These are phyloP conservation scores for Fonsecaea nubica DNA, from an alignment of 2,329 filamentous ascomycete genomes.

Conservation along the genomic window DNA sequence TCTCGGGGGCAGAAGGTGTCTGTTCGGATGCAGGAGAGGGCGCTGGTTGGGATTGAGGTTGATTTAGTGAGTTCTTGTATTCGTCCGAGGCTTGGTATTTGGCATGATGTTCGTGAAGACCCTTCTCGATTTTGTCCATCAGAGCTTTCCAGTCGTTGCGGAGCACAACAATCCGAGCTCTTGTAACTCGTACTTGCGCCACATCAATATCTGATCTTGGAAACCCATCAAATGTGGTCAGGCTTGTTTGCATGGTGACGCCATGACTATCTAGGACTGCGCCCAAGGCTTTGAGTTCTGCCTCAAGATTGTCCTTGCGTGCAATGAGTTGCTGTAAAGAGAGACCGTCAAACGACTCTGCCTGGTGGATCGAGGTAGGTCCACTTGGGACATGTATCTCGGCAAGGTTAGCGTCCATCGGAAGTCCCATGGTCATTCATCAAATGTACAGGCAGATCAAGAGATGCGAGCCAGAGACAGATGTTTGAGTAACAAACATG, in stretches of 20 bases:
- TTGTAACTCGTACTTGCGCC: constrained; percentile 91
- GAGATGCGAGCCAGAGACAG: background rate
- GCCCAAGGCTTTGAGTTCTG: constrained; percentile 82
- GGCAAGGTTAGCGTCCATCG: constrained; percentile 61
- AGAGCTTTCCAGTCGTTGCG: constrained; percentile 92
- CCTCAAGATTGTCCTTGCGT: constrained; percentile 84
- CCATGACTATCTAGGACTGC: constrained; percentile 79
- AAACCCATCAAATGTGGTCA: constrained; percentile 89
- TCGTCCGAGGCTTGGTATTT: constrained; percentile 56
- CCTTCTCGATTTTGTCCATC: constrained; percentile 82
- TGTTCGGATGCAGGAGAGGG: constrained; percentile 35
- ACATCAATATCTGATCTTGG: constrained; percentile 93
- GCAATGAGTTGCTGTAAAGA: constrained; percentile 80
- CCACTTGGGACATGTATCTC: constrained; percentile 77
- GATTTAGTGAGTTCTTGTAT: constrained; percentile 39
- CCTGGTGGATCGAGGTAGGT: constrained; percentile 66
- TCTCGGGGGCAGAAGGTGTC: constrained; percentile 50
- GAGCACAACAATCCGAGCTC: constrained; percentile 84
- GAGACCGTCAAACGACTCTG: constrained; percentile 66
- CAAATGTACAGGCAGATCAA: background rate
- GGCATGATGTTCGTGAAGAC: constrained; percentile 91
- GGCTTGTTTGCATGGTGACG: constrained; percentile 87
- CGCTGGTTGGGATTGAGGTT: constrained; percentile 34
- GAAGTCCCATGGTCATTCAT: constrained; percentile 55
- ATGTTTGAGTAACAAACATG: background rate